These are phyloP conservation scores for Aspergillus leporis DNA, from an alignment of 495 filamentous ascomycete genomes.

Conservation along the genomic window DNA sequence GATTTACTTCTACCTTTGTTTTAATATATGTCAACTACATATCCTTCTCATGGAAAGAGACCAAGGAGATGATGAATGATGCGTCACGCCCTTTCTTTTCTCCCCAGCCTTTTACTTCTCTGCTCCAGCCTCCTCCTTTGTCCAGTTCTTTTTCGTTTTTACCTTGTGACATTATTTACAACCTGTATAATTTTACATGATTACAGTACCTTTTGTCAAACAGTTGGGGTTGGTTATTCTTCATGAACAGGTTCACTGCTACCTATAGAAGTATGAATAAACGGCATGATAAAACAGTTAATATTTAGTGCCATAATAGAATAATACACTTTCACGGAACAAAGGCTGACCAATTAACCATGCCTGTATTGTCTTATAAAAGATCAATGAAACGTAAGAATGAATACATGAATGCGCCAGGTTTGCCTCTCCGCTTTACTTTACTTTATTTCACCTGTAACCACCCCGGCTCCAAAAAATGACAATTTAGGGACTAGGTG, in stretches of 20 bases:
- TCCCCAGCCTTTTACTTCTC: constrained; percentile 4
- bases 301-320: constrained; percentile 4
- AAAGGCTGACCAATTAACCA: constrained; percentile 6
- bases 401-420: background rate
- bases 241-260: background rate
- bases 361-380: constrained; percentile 13
- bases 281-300: background rate
- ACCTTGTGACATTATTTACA: background rate
- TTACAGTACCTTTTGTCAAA: background rate
- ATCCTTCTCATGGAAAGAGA: background rate
- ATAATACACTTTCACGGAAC: constrained; percentile 12
- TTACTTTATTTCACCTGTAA: background rate
- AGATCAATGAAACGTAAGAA: constrained; percentile 9
- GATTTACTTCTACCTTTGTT: background rate
- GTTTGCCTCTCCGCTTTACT: background rate
- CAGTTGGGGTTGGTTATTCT: background rate
- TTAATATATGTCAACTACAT: background rate
- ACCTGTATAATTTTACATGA: background rate
- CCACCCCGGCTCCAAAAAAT: background rate
- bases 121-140: constrained; percentile 17
- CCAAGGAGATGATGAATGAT: constrained; percentile 8
- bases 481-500: constrained; percentile 45
- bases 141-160: constrained; percentile 14
- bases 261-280: background rate
- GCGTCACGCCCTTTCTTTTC: constrained; percentile 9